phyloP scores from a whole-genome alignment of 768 basidiomycete species.

The Boletus subparvulus region DNA sequence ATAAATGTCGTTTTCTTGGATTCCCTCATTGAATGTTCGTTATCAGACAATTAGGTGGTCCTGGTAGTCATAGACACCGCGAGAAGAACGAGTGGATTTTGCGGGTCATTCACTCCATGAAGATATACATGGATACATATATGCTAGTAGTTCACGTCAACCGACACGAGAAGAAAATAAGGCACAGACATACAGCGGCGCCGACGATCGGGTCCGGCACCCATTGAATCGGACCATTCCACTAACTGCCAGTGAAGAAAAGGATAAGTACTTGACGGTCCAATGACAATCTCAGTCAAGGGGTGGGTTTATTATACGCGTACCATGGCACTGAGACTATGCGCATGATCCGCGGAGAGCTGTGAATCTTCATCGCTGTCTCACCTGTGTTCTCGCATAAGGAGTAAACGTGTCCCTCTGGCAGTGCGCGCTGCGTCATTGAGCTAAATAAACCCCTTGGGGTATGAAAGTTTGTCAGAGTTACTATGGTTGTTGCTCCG shows the following conservation, averaged over 20 bases:
- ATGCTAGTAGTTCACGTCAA: neutral
- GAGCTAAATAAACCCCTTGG: neutral
- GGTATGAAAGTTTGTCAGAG: neutral
- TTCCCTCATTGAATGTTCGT: slow-evolving; percentile 10
- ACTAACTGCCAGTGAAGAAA: neutral
- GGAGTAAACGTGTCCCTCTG: neutral
- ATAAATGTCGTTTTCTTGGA: slow-evolving; percentile 25
- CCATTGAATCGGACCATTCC: neutral
- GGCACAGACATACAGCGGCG: neutral
- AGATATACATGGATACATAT: neutral
- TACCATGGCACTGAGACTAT: neutral
- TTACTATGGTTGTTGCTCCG: neutral
- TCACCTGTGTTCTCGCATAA: neutral
- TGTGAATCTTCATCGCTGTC: neutral
- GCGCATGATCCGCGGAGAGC: slow-evolving; percentile 2
- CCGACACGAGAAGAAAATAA: slow-evolving; percentile 4
- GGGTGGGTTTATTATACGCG: neutral
- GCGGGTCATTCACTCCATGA: neutral
- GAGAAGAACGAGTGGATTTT: slow-evolving; percentile 20
- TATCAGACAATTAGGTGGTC: slow-evolving; percentile 7
- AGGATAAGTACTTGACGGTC: neutral
- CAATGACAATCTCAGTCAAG: neutral
- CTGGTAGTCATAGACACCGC: slow-evolving; percentile 16
- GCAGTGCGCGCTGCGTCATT: neutral
- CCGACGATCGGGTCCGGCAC: slow-evolving; percentile 15